Evolutionary conservation across 768 basidiomycete species (phyloP), one percentile per base, ranked within the genome.

Genomic region (Leucocoprinus birnbaumii): DNA sequence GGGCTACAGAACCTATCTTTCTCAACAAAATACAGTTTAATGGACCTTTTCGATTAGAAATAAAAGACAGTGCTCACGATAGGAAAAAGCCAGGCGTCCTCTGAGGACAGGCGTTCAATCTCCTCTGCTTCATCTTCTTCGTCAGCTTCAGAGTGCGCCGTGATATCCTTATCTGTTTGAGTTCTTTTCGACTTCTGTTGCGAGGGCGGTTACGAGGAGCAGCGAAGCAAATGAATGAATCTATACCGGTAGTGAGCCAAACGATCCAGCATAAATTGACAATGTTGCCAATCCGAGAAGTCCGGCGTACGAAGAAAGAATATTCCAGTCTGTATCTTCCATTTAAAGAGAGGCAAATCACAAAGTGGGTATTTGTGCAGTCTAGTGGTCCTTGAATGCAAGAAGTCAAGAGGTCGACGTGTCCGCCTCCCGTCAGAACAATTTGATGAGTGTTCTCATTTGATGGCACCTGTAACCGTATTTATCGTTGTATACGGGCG

Each of bases 51-150:
- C n/a, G n/a, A n/a, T n/a, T 8, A 35, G 8, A 47, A 31, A 31
- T 13, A 31, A 10, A 48, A 41, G 5, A 14, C 6, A 4, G 19
- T 16, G 73, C 87, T 65, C 60, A 91, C 87, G 37, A 91, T 71
- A 19, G 89, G 89, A 60, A 91, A 88, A 22, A 88, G 62, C 81
- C 84, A 89, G 19, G 87, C 89, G 55, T 91, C 89, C 27, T 67
- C 71, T 3, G 85, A 76, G 1, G 89, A 83, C 69, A 91, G 65
- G 24, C 81, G 77, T 49, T 85, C 84, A 1, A 73, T 62, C n/a
- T 75, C 59, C 9, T 83, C 81, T 43, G 88, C 88, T 16, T 80
- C 77, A 5, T 86, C 80, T 4, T 85, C 83, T 7, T 79, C 80
- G 2, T 75, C 74, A 1, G 74, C 70, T 18, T 65, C 66, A 31